A percentile compares a stretch with the other conserved stretches of the same genome.
Evolutionary conservation across 495 filamentous ascomycete genomes (phyloP).

Genomic region (Sphaerosporella brunnea): DNA sequence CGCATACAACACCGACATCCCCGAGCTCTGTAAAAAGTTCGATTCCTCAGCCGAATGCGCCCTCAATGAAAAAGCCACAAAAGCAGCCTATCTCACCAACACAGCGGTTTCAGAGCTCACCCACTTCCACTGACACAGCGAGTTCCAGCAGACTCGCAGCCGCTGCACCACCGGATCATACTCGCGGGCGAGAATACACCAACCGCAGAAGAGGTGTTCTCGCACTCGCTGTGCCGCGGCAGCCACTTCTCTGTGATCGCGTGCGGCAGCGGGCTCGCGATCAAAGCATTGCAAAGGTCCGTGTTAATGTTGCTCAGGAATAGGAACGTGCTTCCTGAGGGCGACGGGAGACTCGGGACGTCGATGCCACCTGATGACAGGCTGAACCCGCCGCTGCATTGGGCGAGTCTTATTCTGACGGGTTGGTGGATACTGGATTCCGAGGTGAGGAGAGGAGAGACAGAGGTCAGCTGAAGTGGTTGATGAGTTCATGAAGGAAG

Average conservation of each 20-base stretch:
- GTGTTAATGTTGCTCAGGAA: not conserved
- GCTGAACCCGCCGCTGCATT: not conserved
- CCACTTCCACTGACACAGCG: not conserved
- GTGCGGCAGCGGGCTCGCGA: not conserved
- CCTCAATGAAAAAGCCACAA: not conserved
- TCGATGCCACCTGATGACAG: not conserved
- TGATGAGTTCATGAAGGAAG: no score
- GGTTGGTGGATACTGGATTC: not conserved
- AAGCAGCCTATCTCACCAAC: not conserved
- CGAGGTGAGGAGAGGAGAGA: no score
- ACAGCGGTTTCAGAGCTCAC: not conserved
- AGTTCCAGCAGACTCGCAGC: not conserved
- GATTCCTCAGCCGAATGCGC: no score
- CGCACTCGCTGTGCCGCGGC: not conserved
- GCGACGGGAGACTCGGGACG: no score
- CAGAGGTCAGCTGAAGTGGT: no score
- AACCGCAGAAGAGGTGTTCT: not conserved
- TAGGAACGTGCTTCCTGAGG: not conserved
- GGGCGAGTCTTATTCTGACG: not conserved
- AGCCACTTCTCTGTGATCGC: not conserved
- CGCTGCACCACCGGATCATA: not conserved
- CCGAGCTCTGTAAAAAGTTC: no score
- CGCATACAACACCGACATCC: not conserved
- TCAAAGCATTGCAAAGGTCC: not conserved
- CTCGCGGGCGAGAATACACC: not conserved